phyloP scores from a whole-genome alignment of 257 asterid genomes.

The Fraxinus anomala region DNA sequence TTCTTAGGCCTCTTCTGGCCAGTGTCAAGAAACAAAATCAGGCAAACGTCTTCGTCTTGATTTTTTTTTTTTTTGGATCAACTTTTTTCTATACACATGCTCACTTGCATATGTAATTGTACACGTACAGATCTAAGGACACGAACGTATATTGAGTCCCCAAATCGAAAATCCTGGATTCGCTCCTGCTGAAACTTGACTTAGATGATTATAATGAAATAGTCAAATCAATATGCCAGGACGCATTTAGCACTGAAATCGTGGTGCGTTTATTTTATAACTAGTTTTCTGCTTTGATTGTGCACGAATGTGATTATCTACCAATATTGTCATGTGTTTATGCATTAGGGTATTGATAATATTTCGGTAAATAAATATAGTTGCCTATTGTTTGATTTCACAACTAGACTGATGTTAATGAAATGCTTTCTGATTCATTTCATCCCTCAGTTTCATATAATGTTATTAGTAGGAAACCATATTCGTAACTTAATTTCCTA shows the following conservation, averaged over 20 bases:
- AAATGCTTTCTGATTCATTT: neutral
- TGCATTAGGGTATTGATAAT: neutral
- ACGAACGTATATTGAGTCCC: too few relatives aligned
- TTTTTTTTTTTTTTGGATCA: neutral
- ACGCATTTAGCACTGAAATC: slow-evolving; percentile 2
- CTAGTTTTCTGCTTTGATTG: neutral
- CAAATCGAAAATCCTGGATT: too few relatives aligned
- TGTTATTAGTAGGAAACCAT: neutral
- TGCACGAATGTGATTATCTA: neutral
- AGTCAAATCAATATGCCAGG: slow-evolving; percentile 22
- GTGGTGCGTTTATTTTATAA: slow-evolving; percentile 20
- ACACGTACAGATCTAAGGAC: neutral
- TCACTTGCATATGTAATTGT: neutral
- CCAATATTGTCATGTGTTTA: neutral
- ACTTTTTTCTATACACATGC: neutral
- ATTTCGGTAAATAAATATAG: neutral
- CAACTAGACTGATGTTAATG: neutral
- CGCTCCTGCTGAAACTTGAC: neutral
- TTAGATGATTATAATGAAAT: slow-evolving; percentile 22
- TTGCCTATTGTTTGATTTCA: neutral
- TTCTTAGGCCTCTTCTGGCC: slow-evolving; percentile 51
- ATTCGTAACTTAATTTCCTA: neutral
- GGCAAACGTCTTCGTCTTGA: slow-evolving; percentile 35
- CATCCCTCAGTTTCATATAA: neutral
- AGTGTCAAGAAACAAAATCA: slow-evolving; percentile 53